These are phyloP conservation scores for Annulohypoxylon stygium DNA, from an alignment of 495 filamentous ascomycete species.

Conservation along the genomic window DNA sequence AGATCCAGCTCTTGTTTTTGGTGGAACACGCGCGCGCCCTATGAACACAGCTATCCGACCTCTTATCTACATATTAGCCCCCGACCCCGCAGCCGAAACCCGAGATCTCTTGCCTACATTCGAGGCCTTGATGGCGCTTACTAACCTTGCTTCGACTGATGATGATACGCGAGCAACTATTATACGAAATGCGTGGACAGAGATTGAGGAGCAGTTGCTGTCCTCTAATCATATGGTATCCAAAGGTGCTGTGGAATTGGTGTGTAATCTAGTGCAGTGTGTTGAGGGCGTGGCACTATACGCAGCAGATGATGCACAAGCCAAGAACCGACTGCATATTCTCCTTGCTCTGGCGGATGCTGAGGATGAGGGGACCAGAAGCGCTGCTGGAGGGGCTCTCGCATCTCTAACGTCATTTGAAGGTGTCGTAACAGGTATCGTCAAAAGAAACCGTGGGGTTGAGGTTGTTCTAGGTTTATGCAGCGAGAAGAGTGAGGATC, in stretches of 20 bases:
- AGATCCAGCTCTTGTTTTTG: constrained; percentile 88
- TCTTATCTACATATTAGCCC: constrained; percentile 75
- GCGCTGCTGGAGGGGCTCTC: constrained; percentile 88
- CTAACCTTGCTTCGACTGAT: constrained; percentile 87
- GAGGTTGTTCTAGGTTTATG: constrained; percentile 80
- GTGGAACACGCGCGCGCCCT: constrained; percentile 76
- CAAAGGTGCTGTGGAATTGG: constrained; percentile 85
- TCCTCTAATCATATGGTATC: constrained; percentile 80
- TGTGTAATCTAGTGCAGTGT: constrained; percentile 90
- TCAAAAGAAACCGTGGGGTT: constrained; percentile 76
- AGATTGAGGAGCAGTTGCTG: constrained; percentile 85
- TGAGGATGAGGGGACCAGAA: constrained; percentile 81
- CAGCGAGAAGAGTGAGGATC: constrained; percentile 77
- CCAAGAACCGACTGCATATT: constrained; percentile 80
- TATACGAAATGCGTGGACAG: constrained; percentile 76
- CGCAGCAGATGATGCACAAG: constrained; percentile 74
- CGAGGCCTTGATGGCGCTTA: constrained; percentile 90
- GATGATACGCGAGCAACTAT: constrained; percentile 77
- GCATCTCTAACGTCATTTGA: constrained; percentile 86
- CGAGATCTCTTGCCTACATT: constrained; percentile 90
- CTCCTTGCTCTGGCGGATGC: constrained; percentile 88
- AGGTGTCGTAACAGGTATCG: constrained; percentile 73
- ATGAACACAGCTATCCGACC: constrained; percentile 83
- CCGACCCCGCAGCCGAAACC: constrained; percentile 70
- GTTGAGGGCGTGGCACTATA: constrained; percentile 81